Conservation (phyloP, 2,329 filamentous ascomycete genomes). For the Mariannaea elegans region DNA sequence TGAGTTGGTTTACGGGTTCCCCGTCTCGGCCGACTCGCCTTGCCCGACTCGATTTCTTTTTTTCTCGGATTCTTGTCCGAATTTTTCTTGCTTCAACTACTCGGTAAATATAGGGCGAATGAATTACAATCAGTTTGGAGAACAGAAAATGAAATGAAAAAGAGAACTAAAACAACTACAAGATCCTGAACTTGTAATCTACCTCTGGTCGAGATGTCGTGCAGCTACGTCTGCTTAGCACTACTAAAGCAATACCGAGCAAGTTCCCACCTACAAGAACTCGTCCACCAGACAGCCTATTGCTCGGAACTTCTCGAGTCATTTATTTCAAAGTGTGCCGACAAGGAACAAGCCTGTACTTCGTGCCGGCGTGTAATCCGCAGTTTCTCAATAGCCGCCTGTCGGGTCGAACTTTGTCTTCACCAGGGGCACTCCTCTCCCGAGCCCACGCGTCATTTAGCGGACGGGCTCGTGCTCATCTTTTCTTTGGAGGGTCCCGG, state of each 20-base stretch:
- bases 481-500: constrained; percentile 1
- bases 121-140: not conserved
- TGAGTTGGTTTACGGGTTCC: no score
- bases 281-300: no score
- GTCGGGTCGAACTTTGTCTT: constrained; percentile 16
- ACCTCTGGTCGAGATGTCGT: not conserved
- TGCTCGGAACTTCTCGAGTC: no score
- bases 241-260: no score
- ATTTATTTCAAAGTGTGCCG: constrained; percentile 2
- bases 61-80: not conserved
- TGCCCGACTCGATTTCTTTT: not conserved
- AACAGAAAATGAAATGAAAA: not conserved
- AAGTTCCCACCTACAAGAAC: not conserved
- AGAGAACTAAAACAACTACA: no score
- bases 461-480: constrained; percentile 12
- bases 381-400: constrained; percentile 8
- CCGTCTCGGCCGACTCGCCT: not conserved
- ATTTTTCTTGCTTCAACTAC: no score
- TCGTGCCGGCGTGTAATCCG: not conserved
- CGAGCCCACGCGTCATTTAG: constrained; percentile 39
- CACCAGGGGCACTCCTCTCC: constrained; percentile 35
- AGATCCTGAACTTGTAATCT: not conserved
- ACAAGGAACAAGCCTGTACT: constrained; percentile 1
- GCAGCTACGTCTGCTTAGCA: no score
- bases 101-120: not conserved